Conservation (phyloP, 305 asterid species). For the Rubia tinctorum region DNA sequence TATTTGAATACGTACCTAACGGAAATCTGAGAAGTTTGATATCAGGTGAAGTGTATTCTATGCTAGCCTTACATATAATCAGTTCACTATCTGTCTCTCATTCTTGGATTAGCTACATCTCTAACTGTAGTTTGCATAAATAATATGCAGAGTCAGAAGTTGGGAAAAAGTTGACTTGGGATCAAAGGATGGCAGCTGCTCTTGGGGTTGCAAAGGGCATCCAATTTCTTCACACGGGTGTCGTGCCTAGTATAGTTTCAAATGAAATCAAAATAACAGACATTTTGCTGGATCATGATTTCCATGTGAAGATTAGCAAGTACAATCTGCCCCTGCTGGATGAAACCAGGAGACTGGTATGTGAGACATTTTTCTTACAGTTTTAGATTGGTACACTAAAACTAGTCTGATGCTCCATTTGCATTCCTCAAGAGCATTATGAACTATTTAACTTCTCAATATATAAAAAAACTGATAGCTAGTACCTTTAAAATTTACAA, state of each 20-base stretch:
- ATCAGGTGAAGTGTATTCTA: constrained; percentile 42
- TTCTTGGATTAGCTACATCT: not conserved
- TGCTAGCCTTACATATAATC: not conserved
- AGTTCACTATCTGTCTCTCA: not conserved
- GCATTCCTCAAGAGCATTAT: not conserved
- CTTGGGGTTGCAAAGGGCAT: constrained; percentile 73
- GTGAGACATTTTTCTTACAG: constrained; percentile 13
- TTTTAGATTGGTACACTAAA: not conserved
- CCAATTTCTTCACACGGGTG: constrained; percentile 88
- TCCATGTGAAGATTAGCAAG: constrained; percentile 69
- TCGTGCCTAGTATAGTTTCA: constrained; percentile 71
- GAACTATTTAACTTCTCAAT: not conserved
- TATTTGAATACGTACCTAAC: constrained; percentile 63
- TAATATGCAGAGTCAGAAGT: constrained; percentile 40
- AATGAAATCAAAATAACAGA: constrained; percentile 68
- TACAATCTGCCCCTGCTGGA: constrained; percentile 59
- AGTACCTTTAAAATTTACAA: not conserved
- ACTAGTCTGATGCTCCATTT: not conserved
- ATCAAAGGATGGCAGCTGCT: constrained; percentile 66
- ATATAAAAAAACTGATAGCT: not conserved
- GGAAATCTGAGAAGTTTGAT: constrained; percentile 55
- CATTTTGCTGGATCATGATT: constrained; percentile 57
- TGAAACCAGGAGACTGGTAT: constrained; percentile 48
- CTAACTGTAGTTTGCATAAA: not conserved
- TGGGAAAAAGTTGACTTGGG: constrained; percentile 54